Conservation (phyloP, 768 basidiomycete species). For the Obba rivulosa region DNA sequence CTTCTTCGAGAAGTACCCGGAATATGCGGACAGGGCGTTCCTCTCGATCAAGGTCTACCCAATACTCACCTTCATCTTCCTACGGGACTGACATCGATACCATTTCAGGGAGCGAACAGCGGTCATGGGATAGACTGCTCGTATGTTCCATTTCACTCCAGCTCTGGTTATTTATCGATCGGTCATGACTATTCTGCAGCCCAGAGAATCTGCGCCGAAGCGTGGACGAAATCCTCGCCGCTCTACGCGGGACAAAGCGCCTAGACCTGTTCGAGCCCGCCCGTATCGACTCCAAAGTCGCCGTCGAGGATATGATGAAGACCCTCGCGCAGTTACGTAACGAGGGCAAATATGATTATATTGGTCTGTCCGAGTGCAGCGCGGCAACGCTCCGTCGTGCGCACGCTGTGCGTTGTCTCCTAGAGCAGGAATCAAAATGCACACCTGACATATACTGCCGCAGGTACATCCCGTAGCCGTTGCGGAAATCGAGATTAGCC, state of each 20-base stretch:
- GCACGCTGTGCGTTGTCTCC: slow-evolving; percentile 23
- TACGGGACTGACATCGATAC: not conserved
- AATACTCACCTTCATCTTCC: not conserved
- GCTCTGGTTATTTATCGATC: not conserved
- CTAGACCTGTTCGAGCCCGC: slow-evolving; percentile 58
- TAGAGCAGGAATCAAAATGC: too few species aligned
- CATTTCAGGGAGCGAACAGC: not conserved
- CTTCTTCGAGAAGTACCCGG: slow-evolving; percentile 43
- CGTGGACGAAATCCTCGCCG: slow-evolving; percentile 35
- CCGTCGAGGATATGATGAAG: slow-evolving; percentile 37
- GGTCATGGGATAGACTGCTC: not conserved
- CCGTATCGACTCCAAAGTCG: slow-evolving; percentile 33
- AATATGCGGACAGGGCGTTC: slow-evolving; percentile 38
- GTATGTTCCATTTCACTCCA: not conserved
- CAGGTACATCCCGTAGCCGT: slow-evolving; percentile 46
- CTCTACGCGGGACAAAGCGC: slow-evolving; percentile 47
- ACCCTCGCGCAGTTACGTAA: slow-evolving; percentile 40
- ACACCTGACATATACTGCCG: not conserved
- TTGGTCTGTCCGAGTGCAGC: slow-evolving; percentile 52
- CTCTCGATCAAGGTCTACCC: slow-evolving; percentile 41
- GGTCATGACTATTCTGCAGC: slow-evolving; percentile 4
- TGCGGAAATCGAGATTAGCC: slow-evolving; percentile 63
- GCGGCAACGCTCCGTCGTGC: slow-evolving; percentile 41
- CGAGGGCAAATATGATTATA: slow-evolving; percentile 55
- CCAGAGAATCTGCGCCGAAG: slow-evolving; percentile 41